Base-by-base conservation (phyloP, 2,329 filamentous ascomycete species). In the Alternaria metachromatica region DNA sequence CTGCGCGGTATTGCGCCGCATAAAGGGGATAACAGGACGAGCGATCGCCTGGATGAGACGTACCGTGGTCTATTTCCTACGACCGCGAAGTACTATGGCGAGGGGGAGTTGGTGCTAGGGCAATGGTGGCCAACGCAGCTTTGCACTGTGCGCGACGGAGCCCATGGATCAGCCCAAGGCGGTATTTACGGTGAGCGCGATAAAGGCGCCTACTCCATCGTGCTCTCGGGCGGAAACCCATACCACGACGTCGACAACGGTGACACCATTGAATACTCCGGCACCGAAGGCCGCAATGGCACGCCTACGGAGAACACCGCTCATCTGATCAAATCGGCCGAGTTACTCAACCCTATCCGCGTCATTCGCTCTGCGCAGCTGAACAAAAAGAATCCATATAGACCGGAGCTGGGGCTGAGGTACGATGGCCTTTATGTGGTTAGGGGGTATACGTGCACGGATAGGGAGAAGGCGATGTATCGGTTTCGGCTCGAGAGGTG, bases 401-500 rank as follows among this genome's bases (percentile, higher is more conserved):
- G 83, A 0, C 87, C 87, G 0, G 62, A 71, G 1, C 64, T 77
- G 10, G 87, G 87, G 0, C 79, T 86, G n/a, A 77, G 87, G 2
- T 89, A 89, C 56, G 87, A 89, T 71, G 87, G 87, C 0, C 72
- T 89, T 0, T 89, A 89, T 65, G 70, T 77, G 6, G 82, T 88
- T 6, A 76, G 75, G 0, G 70, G 62, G 3, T 79, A 78, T 51
- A 72, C 82, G 62, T 57, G 81, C 0, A 37, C 84, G 2, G 80
- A 87, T 58, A 33, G 67, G 5, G 68, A 72, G 12, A 82, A 78
- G n/a, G 80, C 80, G 3, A 80, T 82, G 20, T 81, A 85, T 69
- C 75, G 80, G 1, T 89, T 89, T 73, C 77, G 74, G 9, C 74
- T 89, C 6, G 71, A 77, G 43, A 77, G 87, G 2, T 56, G 78